Base-by-base conservation (phyloP, 257 asterid genomes). In the Ligustrum vulgare region DNA sequence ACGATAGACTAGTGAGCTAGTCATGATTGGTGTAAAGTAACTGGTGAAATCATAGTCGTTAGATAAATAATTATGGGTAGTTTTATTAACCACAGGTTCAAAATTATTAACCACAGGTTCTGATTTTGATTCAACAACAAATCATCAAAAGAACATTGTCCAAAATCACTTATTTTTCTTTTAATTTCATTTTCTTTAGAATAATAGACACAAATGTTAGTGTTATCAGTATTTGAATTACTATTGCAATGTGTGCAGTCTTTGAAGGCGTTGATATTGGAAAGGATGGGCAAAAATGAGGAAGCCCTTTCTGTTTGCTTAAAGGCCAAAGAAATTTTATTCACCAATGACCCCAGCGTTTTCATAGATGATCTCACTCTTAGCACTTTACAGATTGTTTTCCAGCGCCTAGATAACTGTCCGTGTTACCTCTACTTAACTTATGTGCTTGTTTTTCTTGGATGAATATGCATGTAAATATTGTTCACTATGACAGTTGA, bases 381-480 rank as follows among this genome's bases (percentile, higher is more conserved):
- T 76, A 95, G 96, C 85, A 90, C 97, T 71, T 65, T 95, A 66
- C 99, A 95, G 87, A 91, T 95, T 85, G 99, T 90, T 82, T 91
- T 93, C 84, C 97, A 93, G 91, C 86, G 98, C 72, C 93, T 95
- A 15, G 91, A 89, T 82, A 98, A 87, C 82, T 82, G 98, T 93
- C 23, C 77, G 98, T 85, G 69, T 41, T 28, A 6, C 18, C 6
- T 71, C 71, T 22, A 20, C 49, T 77, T 34, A 45, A 18, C 63
- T 69, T 35, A 1, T 67, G 13, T 73, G 72, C 20, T 32, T 63
- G 69, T 67, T 47, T 43, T 56, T 4, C 47, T 49, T 75, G 4
- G 58, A 70, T 69, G 71, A 41, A 13, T 74, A 16, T 49, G 54
- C 51, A 10, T 66, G 67, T 60, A 11, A 31, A 12, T 68, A 3